Base-by-base conservation (phyloP, 805 yeast genomes). In the Ogataea minuta region DNA sequence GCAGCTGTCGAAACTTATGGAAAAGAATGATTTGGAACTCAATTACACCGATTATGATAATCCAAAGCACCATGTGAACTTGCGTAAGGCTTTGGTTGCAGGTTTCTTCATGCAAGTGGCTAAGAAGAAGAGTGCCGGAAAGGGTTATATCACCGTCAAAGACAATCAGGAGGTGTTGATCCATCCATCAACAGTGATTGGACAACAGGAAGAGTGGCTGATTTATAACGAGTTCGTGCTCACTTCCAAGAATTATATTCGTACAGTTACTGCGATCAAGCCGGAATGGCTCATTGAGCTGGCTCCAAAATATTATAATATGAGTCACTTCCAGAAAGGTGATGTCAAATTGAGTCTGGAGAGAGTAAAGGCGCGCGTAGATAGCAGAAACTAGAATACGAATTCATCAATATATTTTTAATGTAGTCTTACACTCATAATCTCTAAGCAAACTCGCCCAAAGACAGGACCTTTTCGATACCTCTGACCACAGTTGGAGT, bases 91-190 rank as follows among this genome's bases (percentile, higher is more conserved):
- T 0, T 65, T 93, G 43, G 74, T 87, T 4, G 76, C 87, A n/a
- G 99, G 99, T 2, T 90, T 89, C 63, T 93, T 93, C 70, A 90
- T 93, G 98, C 99, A 93, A 68, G 95, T 86, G 39, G 98, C 97
- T 23, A 93, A 90, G 68, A 87, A 86, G 70, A 79, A 78, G 67
- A 76, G 84, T n/a, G 81, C 87, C 26, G 73, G 77, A 28, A 84
- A 82, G 54, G 90, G 86, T n/a, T 91, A 84, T 62, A 74, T 85
- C 52, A 93, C 99, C 0, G 84, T 90, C 35, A 89, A 89, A 64
- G 99, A 93, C 64, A 89, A 90, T 58, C 99, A 93, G 68, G 98
- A 91, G 47, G 98, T 91, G 9, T 66, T 89, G 54, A 73, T 93
- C 32, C 99, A 93, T 60, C 99, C 99, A 45, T 82, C 93, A 39